Percentiles rank a stretch among this genome's conserved stretches.
Evolutionary conservation across 2,329 filamentous ascomycete genomes (phyloP).

Genomic region (Xylaria sp.): DNA sequence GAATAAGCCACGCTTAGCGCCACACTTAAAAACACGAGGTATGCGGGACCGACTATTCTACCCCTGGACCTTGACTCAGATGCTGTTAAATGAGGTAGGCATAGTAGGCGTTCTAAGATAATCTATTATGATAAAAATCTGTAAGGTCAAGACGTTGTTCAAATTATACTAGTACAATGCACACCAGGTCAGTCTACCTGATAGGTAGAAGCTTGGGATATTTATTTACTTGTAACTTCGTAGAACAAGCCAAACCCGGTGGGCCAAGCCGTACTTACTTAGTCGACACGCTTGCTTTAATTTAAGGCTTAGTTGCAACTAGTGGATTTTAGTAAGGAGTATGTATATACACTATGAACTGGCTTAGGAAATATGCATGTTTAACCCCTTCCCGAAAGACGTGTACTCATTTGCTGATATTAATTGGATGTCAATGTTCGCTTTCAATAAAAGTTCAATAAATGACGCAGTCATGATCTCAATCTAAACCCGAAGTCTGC

Average conservation of each 20-base stretch:
- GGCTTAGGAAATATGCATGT: background rate
- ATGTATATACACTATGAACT: too few species aligned
- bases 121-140: background rate
- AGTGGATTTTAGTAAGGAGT: background rate
- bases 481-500: background rate
- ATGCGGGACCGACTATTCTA: background rate
- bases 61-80: background rate
- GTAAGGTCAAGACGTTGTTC: background rate
- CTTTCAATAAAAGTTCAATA: background rate
- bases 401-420: background rate
- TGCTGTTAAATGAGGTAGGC: too few species aligned
- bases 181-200: background rate
- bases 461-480: background rate
- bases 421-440: background rate
- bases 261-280: background rate
- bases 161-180: background rate
- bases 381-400: background rate
- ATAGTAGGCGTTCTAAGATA: background rate
- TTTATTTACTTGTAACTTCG: background rate
- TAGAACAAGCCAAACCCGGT: background rate
- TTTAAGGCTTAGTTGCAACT: constrained; percentile 1
- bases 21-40: constrained; percentile 15
- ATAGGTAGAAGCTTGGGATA: background rate
- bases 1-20: constrained; percentile 22
- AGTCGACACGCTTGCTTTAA: constrained; percentile 1